These are phyloP conservation scores for Anastatica hierochuntica DNA, from an alignment of 345 rosid species.

Conservation along the genomic window DNA sequence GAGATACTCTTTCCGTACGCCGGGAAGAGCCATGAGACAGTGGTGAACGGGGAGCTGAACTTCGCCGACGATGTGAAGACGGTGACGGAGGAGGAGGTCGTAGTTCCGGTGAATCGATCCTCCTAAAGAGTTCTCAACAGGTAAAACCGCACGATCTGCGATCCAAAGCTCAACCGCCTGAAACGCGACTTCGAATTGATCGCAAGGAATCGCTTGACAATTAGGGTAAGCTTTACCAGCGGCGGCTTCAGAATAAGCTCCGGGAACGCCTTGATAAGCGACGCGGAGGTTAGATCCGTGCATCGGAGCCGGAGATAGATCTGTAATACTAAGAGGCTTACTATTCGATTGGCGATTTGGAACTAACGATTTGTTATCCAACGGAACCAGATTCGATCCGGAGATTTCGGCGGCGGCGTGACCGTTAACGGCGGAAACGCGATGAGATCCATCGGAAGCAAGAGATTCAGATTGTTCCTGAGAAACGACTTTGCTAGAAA, in stretches of 20 bases:
- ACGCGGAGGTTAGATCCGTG: slow-evolving; percentile 86
- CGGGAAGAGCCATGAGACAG: slow-evolving; percentile 87
- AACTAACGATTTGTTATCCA: slow-evolving; percentile 12
- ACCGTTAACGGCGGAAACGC: slow-evolving; percentile 46
- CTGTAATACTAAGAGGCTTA: slow-evolving; percentile 55
- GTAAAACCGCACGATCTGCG: slow-evolving; percentile 90
- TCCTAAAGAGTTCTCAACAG: slow-evolving; percentile 87
- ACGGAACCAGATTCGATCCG: slow-evolving; percentile 50
- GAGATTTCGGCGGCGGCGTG: slow-evolving; percentile 21
- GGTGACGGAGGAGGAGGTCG: slow-evolving; percentile 93
- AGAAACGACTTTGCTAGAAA: slow-evolving; percentile 49
- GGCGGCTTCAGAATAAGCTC: slow-evolving; percentile 95
- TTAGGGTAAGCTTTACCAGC: slow-evolving; percentile 93
- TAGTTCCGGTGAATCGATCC: slow-evolving; percentile 96
- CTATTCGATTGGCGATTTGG: neutral
- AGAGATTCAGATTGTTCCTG: slow-evolving; percentile 33
- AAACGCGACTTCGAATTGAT: slow-evolving; percentile 94
- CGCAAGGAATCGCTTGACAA: slow-evolving; percentile 93
- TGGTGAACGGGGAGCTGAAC: slow-evolving; percentile 93
- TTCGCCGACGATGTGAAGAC: slow-evolving; percentile 94
- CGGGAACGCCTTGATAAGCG: slow-evolving; percentile 97
- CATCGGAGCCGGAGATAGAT: slow-evolving; percentile 80
- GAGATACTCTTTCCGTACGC: slow-evolving; percentile 63
- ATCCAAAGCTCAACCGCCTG: slow-evolving; percentile 99
- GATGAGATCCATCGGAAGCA: slow-evolving; percentile 21